phyloP scores from a whole-genome alignment of 1,284 basidiomycete species.

The Rhizoctonia solani region DNA sequence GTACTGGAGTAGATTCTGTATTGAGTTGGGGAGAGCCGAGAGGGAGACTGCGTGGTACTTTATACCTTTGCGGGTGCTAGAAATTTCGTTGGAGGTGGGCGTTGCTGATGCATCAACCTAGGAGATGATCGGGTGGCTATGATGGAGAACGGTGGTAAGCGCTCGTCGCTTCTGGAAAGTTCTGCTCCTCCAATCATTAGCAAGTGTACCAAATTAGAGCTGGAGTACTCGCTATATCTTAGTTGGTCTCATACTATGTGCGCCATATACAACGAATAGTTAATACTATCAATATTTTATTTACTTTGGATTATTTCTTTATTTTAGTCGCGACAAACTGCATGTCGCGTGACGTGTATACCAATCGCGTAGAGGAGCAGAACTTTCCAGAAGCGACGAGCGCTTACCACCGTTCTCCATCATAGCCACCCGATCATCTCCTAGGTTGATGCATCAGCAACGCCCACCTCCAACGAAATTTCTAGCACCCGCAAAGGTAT shows the following conservation, averaged over 20 bases:
- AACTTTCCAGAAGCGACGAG: constrained; percentile 35
- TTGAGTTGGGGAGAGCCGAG: too few relatives aligned
- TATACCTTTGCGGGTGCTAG: background rate
- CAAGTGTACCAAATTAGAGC: too few relatives aligned
- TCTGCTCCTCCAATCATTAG: too few relatives aligned
- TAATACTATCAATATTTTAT: too few relatives aligned
- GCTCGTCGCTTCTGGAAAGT: constrained; percentile 35
- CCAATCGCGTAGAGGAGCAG: background rate
- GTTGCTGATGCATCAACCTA: background rate
- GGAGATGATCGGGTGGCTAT: constrained; percentile 9
- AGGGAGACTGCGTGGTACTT: background rate
- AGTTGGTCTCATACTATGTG: too few relatives aligned
- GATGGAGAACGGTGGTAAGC: constrained; percentile 10
- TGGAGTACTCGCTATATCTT: too few relatives aligned
- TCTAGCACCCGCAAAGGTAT: background rate
- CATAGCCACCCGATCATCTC: constrained; percentile 9
- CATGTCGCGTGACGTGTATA: too few relatives aligned
- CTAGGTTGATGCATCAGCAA: background rate
- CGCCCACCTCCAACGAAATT: background rate
- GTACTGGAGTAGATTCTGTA: background rate
- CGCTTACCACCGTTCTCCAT: constrained; percentile 14
- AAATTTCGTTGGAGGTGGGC: background rate
- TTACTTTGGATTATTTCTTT: too few relatives aligned
- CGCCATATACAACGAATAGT: too few relatives aligned
- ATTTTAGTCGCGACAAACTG: too few relatives aligned